These are phyloP conservation scores for Sphagnum magellanicum DNA, from an alignment of 228 moss, liverwort and hornwort species.

Conservation along the genomic window DNA sequence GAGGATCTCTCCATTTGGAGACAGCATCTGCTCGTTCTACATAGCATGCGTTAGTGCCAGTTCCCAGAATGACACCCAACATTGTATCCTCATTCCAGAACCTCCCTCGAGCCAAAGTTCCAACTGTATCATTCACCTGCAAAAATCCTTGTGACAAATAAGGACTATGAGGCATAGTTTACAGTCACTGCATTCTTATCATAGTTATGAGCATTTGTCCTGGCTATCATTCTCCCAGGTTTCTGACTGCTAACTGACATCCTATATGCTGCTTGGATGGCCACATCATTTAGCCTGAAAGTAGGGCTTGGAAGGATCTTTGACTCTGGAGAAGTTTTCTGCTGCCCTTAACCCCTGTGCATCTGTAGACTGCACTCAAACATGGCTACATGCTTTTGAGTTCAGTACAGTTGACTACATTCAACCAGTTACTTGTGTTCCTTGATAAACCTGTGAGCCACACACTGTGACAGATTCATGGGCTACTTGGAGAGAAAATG, in stretches of 20 bases:
- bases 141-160: neutral
- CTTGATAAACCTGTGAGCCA: neutral
- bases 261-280: neutral
- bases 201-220: neutral
- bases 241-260: neutral
- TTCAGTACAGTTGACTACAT: too few relatives aligned
- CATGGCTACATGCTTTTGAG: too few relatives aligned
- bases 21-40: constrained; percentile 63
- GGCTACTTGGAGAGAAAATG: neutral
- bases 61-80: constrained; percentile 81
- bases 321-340: too few relatives aligned
- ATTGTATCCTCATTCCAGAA: constrained; percentile 69
- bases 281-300: neutral
- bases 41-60: constrained; percentile 86
- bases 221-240: neutral
- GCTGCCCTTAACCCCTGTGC: too few relatives aligned
- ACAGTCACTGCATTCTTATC: neutral
- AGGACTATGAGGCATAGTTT: too few relatives aligned
- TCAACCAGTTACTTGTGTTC: too few relatives aligned
- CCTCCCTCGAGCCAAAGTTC: constrained; percentile 76
- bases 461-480: neutral
- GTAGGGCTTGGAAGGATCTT: neutral
- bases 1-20: constrained; percentile 42
- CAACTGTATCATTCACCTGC: constrained; percentile 87
- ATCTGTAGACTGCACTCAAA: too few relatives aligned